Conservation (phyloP, 495 filamentous ascomycete species). For the Trichoderma erinaceum region DNA sequence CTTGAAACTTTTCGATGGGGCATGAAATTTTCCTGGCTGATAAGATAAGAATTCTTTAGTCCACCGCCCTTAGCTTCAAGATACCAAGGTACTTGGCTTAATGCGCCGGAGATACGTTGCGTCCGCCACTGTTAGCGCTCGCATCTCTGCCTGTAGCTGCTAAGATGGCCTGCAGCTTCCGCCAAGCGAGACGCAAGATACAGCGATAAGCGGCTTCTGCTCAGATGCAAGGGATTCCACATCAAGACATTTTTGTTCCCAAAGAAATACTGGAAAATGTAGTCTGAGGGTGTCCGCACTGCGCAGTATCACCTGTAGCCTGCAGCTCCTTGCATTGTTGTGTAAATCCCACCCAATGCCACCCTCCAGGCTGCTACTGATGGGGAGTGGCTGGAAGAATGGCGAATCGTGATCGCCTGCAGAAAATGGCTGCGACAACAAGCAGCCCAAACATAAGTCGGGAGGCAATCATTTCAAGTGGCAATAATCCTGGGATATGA, state of each 20-base stretch:
- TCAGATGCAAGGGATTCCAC: too few relatives aligned
- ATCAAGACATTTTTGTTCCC: too few relatives aligned
- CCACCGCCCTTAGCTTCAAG: background rate
- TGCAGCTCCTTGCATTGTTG: background rate
- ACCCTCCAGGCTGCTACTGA: background rate
- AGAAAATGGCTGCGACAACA: background rate
- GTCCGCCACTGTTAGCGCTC: background rate
- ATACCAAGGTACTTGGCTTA: background rate
- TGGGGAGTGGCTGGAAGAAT: background rate
- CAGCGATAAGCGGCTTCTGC: too few relatives aligned
- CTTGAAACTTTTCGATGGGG: background rate
- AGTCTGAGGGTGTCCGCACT: background rate
- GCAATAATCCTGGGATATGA: background rate
- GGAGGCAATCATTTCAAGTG: too few relatives aligned
- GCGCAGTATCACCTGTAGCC: background rate
- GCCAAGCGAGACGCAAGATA: background rate
- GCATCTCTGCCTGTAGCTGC: background rate
- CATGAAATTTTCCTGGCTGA: constrained; percentile 12
- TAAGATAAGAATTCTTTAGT: constrained; percentile 6
- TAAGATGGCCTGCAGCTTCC: background rate
- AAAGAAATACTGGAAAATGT: background rate
- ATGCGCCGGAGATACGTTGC: constrained; percentile 7
- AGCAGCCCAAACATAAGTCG: background rate
- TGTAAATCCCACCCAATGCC: background rate
- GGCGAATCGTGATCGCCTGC: background rate